Percentiles rank a stretch among this genome's conserved stretches.
These are phyloP conservation scores for Arthrobotrys musiformis DNA, from an alignment of 2,329 filamentous ascomycete genomes.

Conservation along the genomic window DNA sequence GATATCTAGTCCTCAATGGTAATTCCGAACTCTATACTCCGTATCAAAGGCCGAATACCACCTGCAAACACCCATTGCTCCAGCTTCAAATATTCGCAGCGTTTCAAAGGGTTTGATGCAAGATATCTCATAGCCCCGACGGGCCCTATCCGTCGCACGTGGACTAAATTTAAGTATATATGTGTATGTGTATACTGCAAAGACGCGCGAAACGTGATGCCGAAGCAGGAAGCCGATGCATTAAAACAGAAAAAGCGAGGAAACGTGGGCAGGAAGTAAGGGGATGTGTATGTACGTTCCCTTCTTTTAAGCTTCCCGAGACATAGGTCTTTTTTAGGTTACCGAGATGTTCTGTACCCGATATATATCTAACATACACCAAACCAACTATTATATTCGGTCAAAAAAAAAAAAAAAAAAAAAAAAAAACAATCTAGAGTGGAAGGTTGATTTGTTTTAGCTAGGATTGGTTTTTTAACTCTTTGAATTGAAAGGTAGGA, in stretches of 20 bases:
- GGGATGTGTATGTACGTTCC: conserved; percentile 3
- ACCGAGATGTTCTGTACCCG: not conserved
- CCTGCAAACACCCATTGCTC: not conserved
- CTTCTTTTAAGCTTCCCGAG: conserved; percentile 15
- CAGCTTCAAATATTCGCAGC: not conserved
- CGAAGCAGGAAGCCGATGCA: conserved; percentile 8
- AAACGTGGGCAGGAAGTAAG: conserved; percentile 17
- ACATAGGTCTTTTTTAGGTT: not conserved
- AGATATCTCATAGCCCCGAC: not conserved
- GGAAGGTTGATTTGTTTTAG: conserved; percentile 1
- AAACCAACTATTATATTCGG: not conserved
- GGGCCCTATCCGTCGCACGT: not conserved
- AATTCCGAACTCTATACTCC: no score
- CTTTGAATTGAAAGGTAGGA: no score
- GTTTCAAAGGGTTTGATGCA: not conserved
- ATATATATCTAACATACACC: conserved; percentile 4
- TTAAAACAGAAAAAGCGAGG: not conserved
- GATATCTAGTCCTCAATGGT: no score
- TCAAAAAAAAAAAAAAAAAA: not conserved
- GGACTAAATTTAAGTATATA: not conserved
- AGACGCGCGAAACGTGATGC: conserved; percentile 1
- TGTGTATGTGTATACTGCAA: no score
- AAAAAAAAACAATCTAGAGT: not conserved
- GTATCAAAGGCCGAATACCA: not conserved
- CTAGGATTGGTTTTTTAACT: no score